Percentiles rank a stretch among this genome's conserved stretches.
Evolutionary conservation across 2,329 filamentous ascomycete species (phyloP).

Genomic region (Neopestalotiopsis sp.): DNA sequence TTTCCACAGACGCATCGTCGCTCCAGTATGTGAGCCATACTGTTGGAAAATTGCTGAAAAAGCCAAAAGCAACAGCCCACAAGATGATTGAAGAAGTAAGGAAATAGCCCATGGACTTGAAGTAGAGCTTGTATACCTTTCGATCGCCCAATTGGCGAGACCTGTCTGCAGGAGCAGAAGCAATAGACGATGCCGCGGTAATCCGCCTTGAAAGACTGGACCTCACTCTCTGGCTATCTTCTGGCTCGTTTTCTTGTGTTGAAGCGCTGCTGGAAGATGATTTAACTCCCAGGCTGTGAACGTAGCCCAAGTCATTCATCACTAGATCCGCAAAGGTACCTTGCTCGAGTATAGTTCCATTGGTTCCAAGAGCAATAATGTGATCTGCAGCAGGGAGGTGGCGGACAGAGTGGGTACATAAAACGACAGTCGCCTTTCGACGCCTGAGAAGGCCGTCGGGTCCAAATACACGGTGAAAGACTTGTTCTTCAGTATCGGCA

Average conservation of each 20-base stretch:
- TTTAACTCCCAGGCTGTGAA: conserved; percentile 28
- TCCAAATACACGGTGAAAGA: too few relatives aligned
- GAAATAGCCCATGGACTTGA: conserved; percentile 27
- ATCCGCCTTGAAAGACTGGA: neutral
- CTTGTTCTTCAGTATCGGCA: too few relatives aligned
- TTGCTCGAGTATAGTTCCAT: conserved; percentile 29
- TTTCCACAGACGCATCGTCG: conserved; percentile 18
- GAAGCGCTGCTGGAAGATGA: conserved; percentile 19
- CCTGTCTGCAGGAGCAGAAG: conserved; percentile 12
- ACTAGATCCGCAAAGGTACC: conserved; percentile 44
- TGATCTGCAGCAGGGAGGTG: too few relatives aligned
- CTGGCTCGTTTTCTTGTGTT: neutral
- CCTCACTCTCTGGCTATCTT: neutral
- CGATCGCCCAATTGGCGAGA: conserved; percentile 25
- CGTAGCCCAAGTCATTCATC: conserved; percentile 27
- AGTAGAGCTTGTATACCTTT: conserved; percentile 29
- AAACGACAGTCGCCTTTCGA: too few relatives aligned
- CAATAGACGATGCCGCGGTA: conserved; percentile 13
- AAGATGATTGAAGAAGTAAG: conserved; percentile 8
- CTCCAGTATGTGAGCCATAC: conserved; percentile 33
- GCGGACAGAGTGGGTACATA: too few relatives aligned
- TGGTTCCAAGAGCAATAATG: too few relatives aligned
- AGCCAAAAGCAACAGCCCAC: conserved; percentile 21
- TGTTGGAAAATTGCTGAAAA: conserved; percentile 28
- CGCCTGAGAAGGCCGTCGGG: too few relatives aligned